These are phyloP conservation scores for Capillidium rhysosporum DNA, from an alignment of 371 early-diverging fungal species.

Conservation along the genomic window DNA sequence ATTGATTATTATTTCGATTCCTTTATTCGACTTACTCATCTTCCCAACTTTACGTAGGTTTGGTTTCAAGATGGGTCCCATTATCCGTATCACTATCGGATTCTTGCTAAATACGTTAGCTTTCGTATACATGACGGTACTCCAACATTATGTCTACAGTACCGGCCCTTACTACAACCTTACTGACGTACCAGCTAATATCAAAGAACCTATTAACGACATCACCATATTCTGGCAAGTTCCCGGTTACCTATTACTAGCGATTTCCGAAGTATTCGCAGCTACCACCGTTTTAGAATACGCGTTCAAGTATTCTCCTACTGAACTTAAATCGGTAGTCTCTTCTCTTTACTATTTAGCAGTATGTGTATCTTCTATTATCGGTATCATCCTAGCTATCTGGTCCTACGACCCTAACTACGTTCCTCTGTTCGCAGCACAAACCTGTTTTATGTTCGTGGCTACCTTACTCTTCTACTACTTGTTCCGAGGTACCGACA, in stretches of 20 bases:
- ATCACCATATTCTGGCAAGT: constrained; percentile 43
- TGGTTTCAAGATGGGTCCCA: constrained; percentile 39
- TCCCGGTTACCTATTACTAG: constrained; percentile 40
- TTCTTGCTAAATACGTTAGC: constrained; percentile 37
- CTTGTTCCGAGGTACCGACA: constrained; percentile 9
- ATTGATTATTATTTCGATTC: constrained; percentile 43
- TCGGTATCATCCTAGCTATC: constrained; percentile 41
- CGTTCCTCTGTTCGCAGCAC: constrained; percentile 38
- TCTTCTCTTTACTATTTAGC: constrained; percentile 48
- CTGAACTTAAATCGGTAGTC: constrained; percentile 50
- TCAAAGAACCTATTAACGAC: constrained; percentile 13
- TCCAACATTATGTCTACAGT: constrained; percentile 43
- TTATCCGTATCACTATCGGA: constrained; percentile 46
- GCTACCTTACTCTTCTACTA: constrained; percentile 16
- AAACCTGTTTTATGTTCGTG: constrained; percentile 22
- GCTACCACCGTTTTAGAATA: constrained; percentile 58
- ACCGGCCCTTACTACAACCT: constrained; percentile 28
- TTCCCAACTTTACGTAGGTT: constrained; percentile 41
- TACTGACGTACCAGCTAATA: constrained; percentile 11
- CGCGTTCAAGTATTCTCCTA: constrained; percentile 53
- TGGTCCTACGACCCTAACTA: constrained; percentile 44
- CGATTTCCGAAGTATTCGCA: constrained; percentile 29
- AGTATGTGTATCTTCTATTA: constrained; percentile 36
- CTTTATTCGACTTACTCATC: constrained; percentile 38
- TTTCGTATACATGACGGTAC: constrained; percentile 43